These are phyloP conservation scores for Neopestalotiopsis rosae DNA, from an alignment of 2,329 filamentous ascomycete genomes.

Conservation along the genomic window DNA sequence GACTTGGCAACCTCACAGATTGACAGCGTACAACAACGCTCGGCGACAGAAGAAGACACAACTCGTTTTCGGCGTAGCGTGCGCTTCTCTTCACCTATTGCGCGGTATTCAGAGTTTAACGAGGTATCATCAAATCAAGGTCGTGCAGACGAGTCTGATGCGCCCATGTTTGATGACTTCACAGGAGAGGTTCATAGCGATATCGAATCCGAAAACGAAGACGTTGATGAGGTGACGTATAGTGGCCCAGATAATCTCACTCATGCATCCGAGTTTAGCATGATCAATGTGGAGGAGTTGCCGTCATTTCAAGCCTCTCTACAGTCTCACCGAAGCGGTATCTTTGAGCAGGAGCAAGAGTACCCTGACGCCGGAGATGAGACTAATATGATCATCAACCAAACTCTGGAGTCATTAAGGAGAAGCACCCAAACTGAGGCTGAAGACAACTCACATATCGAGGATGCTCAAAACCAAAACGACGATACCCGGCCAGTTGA, in stretches of 20 bases:
- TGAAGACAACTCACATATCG: neutral
- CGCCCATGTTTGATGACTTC: slow-evolving; percentile 28
- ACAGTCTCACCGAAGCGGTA: slow-evolving; percentile 45
- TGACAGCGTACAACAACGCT: neutral
- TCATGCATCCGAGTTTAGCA: slow-evolving; percentile 59
- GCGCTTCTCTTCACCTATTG: neutral
- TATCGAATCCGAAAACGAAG: slow-evolving; percentile 28
- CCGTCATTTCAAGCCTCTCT: slow-evolving; percentile 49
- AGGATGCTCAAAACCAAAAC: slow-evolving; percentile 23
- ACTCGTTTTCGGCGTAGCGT: neutral
- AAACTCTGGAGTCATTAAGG: slow-evolving; percentile 57
- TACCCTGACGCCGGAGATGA: slow-evolving; percentile 58
- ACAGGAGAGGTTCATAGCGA: slow-evolving; percentile 35
- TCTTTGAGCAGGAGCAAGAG: slow-evolving; percentile 30
- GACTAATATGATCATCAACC: slow-evolving; percentile 62
- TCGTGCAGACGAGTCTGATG: slow-evolving; percentile 24
- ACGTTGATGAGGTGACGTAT: slow-evolving; percentile 24
- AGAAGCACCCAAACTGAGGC: slow-evolving; percentile 36
- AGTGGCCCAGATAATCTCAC: slow-evolving; percentile 41
- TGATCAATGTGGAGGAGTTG: slow-evolving; percentile 62
- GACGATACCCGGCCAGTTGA: slow-evolving; percentile 15
- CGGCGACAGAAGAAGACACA: neutral
- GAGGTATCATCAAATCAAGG: slow-evolving; percentile 16
- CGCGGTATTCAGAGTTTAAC: slow-evolving; percentile 8
- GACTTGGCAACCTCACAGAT: neutral